phyloP scores from a whole-genome alignment of 257 asterid species.

The Cynanchum wilfordii region DNA sequence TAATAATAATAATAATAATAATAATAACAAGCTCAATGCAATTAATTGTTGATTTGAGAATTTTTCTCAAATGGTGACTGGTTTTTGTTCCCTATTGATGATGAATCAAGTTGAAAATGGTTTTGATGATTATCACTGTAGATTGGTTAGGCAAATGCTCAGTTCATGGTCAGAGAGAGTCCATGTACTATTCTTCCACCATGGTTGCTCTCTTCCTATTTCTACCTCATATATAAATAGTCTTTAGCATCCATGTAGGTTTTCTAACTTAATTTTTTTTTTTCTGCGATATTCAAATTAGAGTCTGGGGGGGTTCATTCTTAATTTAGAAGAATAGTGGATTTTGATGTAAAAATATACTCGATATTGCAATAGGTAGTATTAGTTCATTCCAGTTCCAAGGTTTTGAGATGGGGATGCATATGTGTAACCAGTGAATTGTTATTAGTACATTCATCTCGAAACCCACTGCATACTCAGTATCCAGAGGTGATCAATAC shows the following conservation, averaged over 20 bases:
- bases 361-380: not conserved
- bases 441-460: not conserved
- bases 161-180: not conserved
- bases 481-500: not conserved
- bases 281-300: not conserved
- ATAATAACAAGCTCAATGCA: not conserved
- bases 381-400: not conserved
- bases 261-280: not conserved
- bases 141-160: not conserved
- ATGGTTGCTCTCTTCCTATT: not conserved
- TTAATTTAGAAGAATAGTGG: not conserved
- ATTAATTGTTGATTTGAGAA: not conserved
- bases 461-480: not conserved
- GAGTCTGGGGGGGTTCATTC: not conserved
- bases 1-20: not conserved
- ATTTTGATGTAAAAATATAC: not conserved
- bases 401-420: not conserved
- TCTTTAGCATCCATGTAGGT: not conserved
- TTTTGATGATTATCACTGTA: not conserved
- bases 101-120: not conserved
- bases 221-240: not conserved
- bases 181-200: not conserved
- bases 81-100: not conserved
- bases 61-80: not conserved
- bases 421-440: not conserved